A percentile compares a stretch with the other conserved stretches of the same genome.
These are phyloP conservation scores for Dendrobium catenatum DNA, from an alignment of 106 monocot genomes.

Conservation along the genomic window DNA sequence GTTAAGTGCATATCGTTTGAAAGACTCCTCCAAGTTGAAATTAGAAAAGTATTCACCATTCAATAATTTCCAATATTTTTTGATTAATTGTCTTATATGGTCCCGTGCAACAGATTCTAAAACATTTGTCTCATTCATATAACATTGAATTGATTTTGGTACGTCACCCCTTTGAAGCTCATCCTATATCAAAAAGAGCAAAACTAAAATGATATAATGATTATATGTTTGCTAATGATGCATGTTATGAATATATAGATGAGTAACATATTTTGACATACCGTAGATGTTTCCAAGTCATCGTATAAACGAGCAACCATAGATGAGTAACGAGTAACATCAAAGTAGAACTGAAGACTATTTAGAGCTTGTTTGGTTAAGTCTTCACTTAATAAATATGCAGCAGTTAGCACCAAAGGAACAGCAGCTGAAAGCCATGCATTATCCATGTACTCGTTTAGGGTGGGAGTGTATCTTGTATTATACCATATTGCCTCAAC, in stretches of 20 bases:
- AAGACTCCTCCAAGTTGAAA: neutral
- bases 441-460: neutral
- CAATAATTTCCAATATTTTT: slow-evolving; percentile 8
- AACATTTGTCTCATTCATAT: slow-evolving; percentile 15
- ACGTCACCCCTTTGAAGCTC: slow-evolving; percentile 24
- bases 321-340: neutral
- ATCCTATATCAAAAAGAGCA: slow-evolving; percentile 9
- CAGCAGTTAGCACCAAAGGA: neutral
- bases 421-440: neutral
- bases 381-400: neutral
- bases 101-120: slow-evolving; percentile 15
- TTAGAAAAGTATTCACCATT: neutral
- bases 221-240: neutral
- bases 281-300: neutral
- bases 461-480: neutral
- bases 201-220: neutral
- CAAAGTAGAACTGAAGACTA: neutral
- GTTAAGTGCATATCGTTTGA: neutral
- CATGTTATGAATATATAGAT: neutral
- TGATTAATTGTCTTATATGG: slow-evolving; percentile 4
- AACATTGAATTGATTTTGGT: slow-evolving; percentile 30
- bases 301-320: neutral
- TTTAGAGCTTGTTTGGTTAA: neutral
- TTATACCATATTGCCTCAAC: neutral
- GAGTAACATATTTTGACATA: neutral